Evolutionary conservation across 2,329 filamentous ascomycete species (phyloP), one percentile per base, ranked within the genome.

Genomic region (Talaromyces sp.): DNA sequence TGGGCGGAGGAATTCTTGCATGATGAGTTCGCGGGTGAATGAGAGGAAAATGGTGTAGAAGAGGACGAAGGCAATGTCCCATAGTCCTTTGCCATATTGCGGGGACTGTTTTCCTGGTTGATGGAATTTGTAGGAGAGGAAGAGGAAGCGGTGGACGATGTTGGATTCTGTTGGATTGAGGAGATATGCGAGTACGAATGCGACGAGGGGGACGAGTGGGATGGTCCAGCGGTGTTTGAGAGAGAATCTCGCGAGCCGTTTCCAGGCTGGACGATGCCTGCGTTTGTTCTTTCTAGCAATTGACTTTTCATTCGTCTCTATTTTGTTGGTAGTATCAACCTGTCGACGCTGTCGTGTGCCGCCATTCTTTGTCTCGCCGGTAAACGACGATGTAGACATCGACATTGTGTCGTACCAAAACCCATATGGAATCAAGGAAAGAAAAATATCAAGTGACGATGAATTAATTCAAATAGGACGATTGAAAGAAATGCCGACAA

Each of bases 31-130:
- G 14, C 64, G 60, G 10, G 59, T 62, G 24, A 65, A 65, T 11
- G 64, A 65, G 3, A 65, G 27, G n/a, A 65, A 11, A n/a, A 65
- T 31, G 8, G 50, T 65, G 37, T 65, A 65, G 27, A 65, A 62
- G 8, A 59, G 31, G 5, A 62, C 60, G 24, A 65, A 65, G 13
- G 59, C 52, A 5, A 65, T 52, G n/a, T 65, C 64, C 64, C 64
- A 62, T 33, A 33, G 35, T 31, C 64, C 64, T 35, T 65, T 65
- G 16, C 64, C 64, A 31, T 65, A 65, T 24, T 62, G 41, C 6
- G 19, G 0, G 27, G 16, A 3, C n/a, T 24, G 22, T 3, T 1
- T 52, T n/a, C 8, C 48, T 52, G 48, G 24, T 16, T 31, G 8
- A 9, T 19, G 3, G 33, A 52, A 52, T 37, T 39, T 56, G 52